Evolutionary conservation across 768 basidiomycete species (phyloP).

Genomic region (Hypsizygus marmoreus): DNA sequence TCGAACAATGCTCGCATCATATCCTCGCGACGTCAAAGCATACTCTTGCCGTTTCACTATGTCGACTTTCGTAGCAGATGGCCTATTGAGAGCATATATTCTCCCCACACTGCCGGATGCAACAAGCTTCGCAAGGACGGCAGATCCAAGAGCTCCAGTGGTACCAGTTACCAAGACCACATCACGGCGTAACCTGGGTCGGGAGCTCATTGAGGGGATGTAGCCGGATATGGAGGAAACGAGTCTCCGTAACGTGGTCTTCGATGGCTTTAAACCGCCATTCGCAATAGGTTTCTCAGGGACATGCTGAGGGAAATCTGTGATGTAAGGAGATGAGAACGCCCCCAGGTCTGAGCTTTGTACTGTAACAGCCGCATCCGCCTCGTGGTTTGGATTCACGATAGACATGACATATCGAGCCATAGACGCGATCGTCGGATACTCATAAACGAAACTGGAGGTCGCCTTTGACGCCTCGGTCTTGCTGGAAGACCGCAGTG

Average conservation of each 20-base stretch:
- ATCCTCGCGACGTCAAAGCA: constrained; percentile 1
- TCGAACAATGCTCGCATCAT: not conserved
- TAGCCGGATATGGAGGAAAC: not conserved
- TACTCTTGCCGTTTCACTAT: constrained; percentile 4
- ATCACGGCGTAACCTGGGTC: constrained; percentile 12
- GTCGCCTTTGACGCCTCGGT: constrained; percentile 19
- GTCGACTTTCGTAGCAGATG: not conserved
- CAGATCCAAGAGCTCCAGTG: constrained; percentile 33
- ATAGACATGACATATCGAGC: constrained; percentile 10
- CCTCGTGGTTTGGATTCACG: not conserved
- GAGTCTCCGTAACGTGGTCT: not conserved
- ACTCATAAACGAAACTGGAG: constrained; percentile 25
- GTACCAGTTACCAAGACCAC: constrained; percentile 36
- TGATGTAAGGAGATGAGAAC: not conserved
- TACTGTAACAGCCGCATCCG: not conserved
- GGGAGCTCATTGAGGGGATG: too few species aligned
- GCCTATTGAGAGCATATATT: constrained; percentile 33
- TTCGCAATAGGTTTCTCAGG: not conserved
- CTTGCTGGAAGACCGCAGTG: constrained; percentile 14
- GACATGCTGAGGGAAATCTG: not conserved
- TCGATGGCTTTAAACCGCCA: not conserved
- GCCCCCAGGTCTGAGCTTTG: not conserved
- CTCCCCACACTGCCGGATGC: constrained; percentile 10
- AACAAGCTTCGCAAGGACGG: constrained; percentile 28
- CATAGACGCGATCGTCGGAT: constrained; percentile 24